Conservation (phyloP, 2,329 filamentous ascomycete species). For the Hymenoscyphus salicellus region DNA sequence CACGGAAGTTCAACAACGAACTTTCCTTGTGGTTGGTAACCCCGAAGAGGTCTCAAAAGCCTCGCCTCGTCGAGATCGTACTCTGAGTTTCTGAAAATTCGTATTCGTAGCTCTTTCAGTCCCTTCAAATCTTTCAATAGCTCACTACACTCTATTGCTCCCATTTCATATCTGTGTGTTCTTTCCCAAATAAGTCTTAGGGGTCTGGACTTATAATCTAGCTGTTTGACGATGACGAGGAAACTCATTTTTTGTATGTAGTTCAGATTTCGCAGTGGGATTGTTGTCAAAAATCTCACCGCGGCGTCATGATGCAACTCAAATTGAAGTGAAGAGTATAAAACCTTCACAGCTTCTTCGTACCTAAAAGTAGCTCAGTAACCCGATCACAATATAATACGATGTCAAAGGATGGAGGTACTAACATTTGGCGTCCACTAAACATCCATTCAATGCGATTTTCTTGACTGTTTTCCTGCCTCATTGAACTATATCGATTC, state of each 20-base stretch:
- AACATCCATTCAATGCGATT: background rate
- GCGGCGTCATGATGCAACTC: background rate
- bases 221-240: background rate
- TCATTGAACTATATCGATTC: background rate
- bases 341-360: background rate
- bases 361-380: background rate
- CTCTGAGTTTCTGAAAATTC: background rate
- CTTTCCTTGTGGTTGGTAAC: background rate
- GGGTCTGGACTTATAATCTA: background rate
- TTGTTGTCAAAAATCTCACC: background rate
- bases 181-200: background rate
- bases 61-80: background rate
- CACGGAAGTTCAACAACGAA: background rate
- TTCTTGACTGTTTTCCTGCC: background rate
- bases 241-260: background rate
- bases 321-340: background rate
- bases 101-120: background rate
- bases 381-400: background rate
- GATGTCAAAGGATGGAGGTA: background rate
- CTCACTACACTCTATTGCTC: background rate
- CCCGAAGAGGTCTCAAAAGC: background rate
- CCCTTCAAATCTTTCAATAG: background rate
- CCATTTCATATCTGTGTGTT: background rate
- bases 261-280: background rate
- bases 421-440: background rate